Evolutionary conservation across 768 basidiomycete species (phyloP).

Genomic region (Gelatoporia subvermispora): DNA sequence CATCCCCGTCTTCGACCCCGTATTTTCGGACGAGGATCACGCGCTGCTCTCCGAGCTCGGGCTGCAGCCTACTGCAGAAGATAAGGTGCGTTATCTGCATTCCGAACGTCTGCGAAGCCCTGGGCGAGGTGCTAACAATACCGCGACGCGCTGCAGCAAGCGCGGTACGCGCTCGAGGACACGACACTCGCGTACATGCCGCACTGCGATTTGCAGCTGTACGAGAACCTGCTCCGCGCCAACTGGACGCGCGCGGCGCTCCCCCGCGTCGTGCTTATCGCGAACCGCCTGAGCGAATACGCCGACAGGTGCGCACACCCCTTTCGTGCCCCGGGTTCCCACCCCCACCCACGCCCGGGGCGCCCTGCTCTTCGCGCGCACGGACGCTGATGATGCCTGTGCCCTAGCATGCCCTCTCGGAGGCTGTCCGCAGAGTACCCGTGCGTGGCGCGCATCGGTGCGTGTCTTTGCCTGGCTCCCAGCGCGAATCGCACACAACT

Average conservation of each 20-base stretch:
- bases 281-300: slow-evolving; percentile 64
- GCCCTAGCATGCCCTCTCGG: slow-evolving; percentile 45
- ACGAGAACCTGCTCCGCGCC: slow-evolving; percentile 57
- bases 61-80: slow-evolving; percentile 34
- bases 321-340: slow-evolving; percentile 6
- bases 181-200: slow-evolving; percentile 76
- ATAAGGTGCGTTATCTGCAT: slow-evolving; percentile 41
- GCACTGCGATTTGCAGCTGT: slow-evolving; percentile 69
- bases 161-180: slow-evolving; percentile 24
- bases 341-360: slow-evolving; percentile 1
- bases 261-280: slow-evolving; percentile 49
- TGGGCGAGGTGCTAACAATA: slow-evolving; percentile 4
- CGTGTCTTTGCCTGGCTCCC: slow-evolving; percentile 19
- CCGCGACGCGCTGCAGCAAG: slow-evolving; percentile 24
- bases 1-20: slow-evolving; percentile 65
- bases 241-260: slow-evolving; percentile 53
- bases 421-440: slow-evolving; percentile 49
- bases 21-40: slow-evolving; percentile 60
- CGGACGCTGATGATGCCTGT: slow-evolving; percentile 7
- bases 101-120: slow-evolving; percentile 4
- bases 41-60: slow-evolving; percentile 39
- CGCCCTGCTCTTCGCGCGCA: slow-evolving; percentile 8
- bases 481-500: background rate
- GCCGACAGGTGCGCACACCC: slow-evolving; percentile 46
- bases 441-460: slow-evolving; percentile 50